Percentiles rank a stretch among this genome's conserved stretches.
phyloP scores from a whole-genome alignment of 2,329 filamentous ascomycete species.

The Curvularia verruculosa region DNA sequence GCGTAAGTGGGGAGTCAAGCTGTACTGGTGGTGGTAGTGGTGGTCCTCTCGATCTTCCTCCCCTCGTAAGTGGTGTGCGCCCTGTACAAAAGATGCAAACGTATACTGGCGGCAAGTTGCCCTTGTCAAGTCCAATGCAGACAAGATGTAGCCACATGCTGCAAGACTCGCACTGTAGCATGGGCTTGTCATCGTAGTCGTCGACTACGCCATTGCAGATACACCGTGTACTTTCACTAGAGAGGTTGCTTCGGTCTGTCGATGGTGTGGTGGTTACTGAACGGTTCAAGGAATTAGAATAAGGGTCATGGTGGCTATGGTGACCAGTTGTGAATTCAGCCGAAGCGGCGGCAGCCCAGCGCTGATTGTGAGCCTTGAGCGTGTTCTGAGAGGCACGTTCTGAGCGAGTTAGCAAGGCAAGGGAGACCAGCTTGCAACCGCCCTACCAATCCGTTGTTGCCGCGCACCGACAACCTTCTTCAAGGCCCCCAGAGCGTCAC shows the following conservation, averaged over 20 bases:
- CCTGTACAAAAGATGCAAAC: conserved; percentile 51
- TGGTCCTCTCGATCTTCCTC: conserved; percentile 16
- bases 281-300: conserved; percentile 46
- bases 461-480: conserved; percentile 50
- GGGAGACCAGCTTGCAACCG: not conserved
- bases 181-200: conserved; percentile 60
- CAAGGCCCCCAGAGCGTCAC: conserved; percentile 50
- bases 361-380: conserved; percentile 53
- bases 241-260: conserved; percentile 60
- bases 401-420: conserved; percentile 26
- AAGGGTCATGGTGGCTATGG: conserved; percentile 41
- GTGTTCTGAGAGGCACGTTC: conserved; percentile 45
- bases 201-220: conserved; percentile 58
- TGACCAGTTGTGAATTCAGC: conserved; percentile 42
- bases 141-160: conserved; percentile 66
- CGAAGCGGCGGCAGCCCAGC: conserved; percentile 52
- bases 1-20: conserved; percentile 11
- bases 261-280: conserved; percentile 60
- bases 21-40: conserved; percentile 9
- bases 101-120: conserved; percentile 52
- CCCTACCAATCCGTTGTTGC: conserved; percentile 44
- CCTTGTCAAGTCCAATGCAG: conserved; percentile 61
- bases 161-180: conserved; percentile 69
- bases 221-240: conserved; percentile 61
- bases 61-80: conserved; percentile 17